Evolutionary conservation across 2,329 filamentous ascomycete species (phyloP).

Genomic region (Fusarium torreyae): DNA sequence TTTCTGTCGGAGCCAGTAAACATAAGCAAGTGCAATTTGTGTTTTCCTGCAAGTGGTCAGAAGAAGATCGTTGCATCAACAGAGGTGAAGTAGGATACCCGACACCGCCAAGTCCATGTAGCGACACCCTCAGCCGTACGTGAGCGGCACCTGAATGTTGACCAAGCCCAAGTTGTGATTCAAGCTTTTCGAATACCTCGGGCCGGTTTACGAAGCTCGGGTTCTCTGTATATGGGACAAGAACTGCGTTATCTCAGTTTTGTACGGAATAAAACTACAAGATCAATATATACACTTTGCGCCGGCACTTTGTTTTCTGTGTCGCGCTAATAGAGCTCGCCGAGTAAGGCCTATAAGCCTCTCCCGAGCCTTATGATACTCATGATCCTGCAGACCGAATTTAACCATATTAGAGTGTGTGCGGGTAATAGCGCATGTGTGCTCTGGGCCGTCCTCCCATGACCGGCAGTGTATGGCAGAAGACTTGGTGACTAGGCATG

Average conservation of each 20-base stretch:
- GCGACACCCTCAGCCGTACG: not conserved
- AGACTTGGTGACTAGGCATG: not conserved
- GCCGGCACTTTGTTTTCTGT: too few relatives aligned
- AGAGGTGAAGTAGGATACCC: conserved; percentile 8
- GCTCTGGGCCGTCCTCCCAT: not conserved
- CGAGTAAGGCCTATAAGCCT: not conserved
- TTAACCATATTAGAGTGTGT: not conserved
- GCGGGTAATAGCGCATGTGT: too few relatives aligned
- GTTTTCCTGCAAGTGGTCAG: conserved; percentile 22
- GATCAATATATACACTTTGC: too few relatives aligned
- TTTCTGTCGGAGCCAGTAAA: conserved; percentile 27
- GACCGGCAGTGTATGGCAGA: not conserved
- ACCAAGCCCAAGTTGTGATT: conserved; percentile 8
- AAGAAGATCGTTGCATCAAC: too few relatives aligned
- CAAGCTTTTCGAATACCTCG: conserved; percentile 4
- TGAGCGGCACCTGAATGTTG: not conserved
- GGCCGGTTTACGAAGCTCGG: conserved; percentile 23
- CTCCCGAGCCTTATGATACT: not conserved
- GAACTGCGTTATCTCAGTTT: not conserved
- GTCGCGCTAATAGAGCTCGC: too few relatives aligned
- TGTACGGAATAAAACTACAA: too few relatives aligned
- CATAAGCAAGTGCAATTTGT: conserved; percentile 30
- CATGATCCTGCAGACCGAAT: not conserved
- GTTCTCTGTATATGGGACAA: conserved; percentile 28
- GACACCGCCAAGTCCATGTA: conserved; percentile 33